Evolutionary conservation across 129 eudicot species (phyloP).

Genomic region (Chrysanthemum makinoi): DNA sequence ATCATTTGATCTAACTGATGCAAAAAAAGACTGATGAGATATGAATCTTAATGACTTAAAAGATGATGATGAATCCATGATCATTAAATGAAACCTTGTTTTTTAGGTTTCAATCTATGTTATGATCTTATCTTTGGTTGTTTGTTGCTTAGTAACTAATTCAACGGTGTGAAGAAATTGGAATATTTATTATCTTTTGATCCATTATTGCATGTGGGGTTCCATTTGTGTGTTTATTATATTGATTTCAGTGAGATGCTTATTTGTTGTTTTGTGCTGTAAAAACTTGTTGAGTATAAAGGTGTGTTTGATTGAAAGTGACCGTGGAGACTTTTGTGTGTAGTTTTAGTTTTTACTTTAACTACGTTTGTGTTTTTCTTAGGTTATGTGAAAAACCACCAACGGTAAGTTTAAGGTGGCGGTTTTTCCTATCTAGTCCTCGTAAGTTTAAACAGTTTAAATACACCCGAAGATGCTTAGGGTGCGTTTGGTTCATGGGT

Average conservation of each 20-base stretch:
- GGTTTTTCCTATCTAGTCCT: not conserved
- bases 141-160: slow-evolving; percentile 20
- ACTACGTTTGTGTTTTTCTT: slow-evolving; percentile 6
- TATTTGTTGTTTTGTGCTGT: slow-evolving; percentile 29
- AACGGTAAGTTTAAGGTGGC: slow-evolving; percentile 19
- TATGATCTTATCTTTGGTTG: slow-evolving; percentile 14
- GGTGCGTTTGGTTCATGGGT: no score
- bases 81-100: not conserved
- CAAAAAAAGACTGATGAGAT: slow-evolving; percentile 71
- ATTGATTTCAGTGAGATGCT: not conserved
- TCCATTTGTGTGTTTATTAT: not conserved
- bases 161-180: slow-evolving; percentile 26
- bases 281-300: not conserved
- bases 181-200: slow-evolving; percentile 18
- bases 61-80: slow-evolving; percentile 49
- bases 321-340: not conserved
- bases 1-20: slow-evolving; percentile 74
- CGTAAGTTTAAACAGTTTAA: not conserved
- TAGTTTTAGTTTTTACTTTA: not conserved
- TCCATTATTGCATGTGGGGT: slow-evolving; percentile 38
- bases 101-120: not conserved
- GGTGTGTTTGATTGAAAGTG: slow-evolving; percentile 11
- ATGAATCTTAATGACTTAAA: slow-evolving; percentile 63
- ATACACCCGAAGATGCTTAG: not conserved
- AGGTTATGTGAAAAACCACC: not conserved